These are phyloP conservation scores for Cladosporium sp. DNA, from an alignment of 2,329 filamentous ascomycete species.

Conservation along the genomic window DNA sequence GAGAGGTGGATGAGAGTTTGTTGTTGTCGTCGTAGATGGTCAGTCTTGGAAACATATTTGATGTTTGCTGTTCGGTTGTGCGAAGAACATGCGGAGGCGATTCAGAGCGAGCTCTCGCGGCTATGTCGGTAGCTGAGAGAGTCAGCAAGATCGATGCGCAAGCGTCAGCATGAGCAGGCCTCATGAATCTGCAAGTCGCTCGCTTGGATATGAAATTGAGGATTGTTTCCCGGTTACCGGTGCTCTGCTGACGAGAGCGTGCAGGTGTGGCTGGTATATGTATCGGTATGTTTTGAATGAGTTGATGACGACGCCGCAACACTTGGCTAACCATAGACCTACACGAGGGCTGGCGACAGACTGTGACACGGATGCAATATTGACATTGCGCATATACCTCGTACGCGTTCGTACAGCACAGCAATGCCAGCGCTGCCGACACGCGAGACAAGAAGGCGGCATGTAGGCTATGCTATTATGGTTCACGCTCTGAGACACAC, in stretches of 20 bases:
- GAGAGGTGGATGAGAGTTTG: not conserved
- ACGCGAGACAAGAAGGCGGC: not conserved
- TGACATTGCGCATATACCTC: not conserved
- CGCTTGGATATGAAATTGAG: not conserved
- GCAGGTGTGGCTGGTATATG: not conserved
- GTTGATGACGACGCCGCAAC: not conserved
- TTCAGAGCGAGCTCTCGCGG: not conserved
- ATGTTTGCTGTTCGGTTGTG: not conserved
- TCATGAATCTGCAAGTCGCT: constrained; percentile 5
- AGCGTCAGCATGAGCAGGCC: not conserved
- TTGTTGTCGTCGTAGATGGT: not conserved
- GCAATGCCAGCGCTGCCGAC: not conserved
- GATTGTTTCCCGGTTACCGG: constrained; percentile 1
- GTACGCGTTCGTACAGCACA: not conserved
- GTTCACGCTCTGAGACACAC: constrained; percentile 6
- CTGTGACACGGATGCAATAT: not conserved
- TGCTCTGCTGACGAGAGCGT: not conserved
- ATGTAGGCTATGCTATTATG: not conserved
- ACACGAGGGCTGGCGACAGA: not conserved
- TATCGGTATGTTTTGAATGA: not conserved
- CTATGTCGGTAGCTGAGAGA: not conserved
- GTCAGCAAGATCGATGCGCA: not conserved
- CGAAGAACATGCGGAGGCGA: not conserved
- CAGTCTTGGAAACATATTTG: not conserved
- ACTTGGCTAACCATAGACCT: not conserved